These are phyloP conservation scores for Exsudoporus floridanus DNA, from an alignment of 1,284 basidiomycete genomes.

Conservation along the genomic window DNA sequence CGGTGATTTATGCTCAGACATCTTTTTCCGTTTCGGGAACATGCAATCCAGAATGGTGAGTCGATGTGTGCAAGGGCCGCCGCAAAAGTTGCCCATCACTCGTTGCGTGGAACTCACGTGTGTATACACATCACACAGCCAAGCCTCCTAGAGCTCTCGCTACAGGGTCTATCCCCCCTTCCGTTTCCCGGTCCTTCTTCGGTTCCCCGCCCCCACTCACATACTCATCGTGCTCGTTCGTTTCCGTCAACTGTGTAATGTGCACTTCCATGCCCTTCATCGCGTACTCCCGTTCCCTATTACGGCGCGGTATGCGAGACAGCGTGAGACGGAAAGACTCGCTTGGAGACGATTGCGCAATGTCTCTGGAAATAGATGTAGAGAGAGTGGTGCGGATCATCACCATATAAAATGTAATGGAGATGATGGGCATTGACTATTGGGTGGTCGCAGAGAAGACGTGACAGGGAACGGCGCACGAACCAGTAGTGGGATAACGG, in stretches of 20 bases:
- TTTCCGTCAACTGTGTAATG: constrained; percentile 22
- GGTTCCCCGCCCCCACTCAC: neutral
- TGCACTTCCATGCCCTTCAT: constrained; percentile 17
- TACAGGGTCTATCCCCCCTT: neutral
- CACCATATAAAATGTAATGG: neutral
- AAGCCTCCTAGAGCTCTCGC: neutral
- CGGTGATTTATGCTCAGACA: too few species aligned
- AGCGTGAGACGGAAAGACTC: neutral
- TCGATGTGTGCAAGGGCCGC: too few species aligned
- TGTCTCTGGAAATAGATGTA: constrained; percentile 1
- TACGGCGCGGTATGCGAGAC: neutral
- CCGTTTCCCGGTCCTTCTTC: neutral
- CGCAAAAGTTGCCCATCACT: too few species aligned
- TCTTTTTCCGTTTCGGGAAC: too few species aligned
- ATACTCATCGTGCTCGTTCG: neutral
- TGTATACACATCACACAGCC: neutral
- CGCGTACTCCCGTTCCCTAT: neutral
- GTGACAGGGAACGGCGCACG: neutral
- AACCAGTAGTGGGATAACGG: neutral
- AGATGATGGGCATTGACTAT: constrained; percentile 18
- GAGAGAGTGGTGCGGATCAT: constrained; percentile 21
- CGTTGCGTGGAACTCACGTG: too few species aligned
- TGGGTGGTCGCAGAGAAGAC: neutral
- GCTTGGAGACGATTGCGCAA: neutral
- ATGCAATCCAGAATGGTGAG: too few species aligned